phyloP scores from a whole-genome alignment of 257 asterid species.

The Scutellaria baicalensis region DNA sequence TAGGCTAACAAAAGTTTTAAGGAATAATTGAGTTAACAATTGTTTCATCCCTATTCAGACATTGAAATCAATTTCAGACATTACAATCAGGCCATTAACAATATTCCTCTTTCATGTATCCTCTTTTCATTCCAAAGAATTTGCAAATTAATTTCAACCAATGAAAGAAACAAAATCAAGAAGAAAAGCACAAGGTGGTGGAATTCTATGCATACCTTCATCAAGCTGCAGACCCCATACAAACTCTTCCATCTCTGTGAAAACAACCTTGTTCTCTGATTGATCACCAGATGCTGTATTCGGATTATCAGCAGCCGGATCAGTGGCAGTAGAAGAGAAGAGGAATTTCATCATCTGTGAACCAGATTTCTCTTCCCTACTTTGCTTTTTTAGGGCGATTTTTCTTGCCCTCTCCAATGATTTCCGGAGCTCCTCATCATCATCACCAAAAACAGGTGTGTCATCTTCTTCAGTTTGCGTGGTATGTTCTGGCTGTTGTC shows the following conservation, averaged over 20 bases:
- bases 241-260: slow-evolving; percentile 98
- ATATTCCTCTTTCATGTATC: background rate
- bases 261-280: slow-evolving; percentile 74
- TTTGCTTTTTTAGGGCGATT: slow-evolving; percentile 62
- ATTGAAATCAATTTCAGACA: background rate
- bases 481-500: slow-evolving; percentile 32
- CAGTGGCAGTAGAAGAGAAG: slow-evolving; percentile 39
- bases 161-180: background rate
- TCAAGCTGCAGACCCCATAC: slow-evolving; percentile 95
- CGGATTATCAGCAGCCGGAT: slow-evolving; percentile 30
- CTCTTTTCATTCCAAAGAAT: background rate
- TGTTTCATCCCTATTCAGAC: background rate
- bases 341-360: slow-evolving; percentile 44
- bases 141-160: background rate
- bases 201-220: slow-evolving; percentile 45
- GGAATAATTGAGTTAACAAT: background rate
- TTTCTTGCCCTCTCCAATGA: slow-evolving; percentile 89
- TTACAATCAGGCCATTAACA: background rate
- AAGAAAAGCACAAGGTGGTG: background rate
- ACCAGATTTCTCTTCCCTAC: slow-evolving; percentile 40
- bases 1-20: background rate
- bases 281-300: slow-evolving; percentile 44
- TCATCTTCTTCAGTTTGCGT: slow-evolving; percentile 55
- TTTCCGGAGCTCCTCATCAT: slow-evolving; percentile 82
- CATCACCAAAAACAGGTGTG: slow-evolving; percentile 62